Percentiles rank a stretch among this genome's conserved stretches.
Evolutionary conservation across 805 yeast species (phyloP).

Genomic region (Danielia reshetovae): DNA sequence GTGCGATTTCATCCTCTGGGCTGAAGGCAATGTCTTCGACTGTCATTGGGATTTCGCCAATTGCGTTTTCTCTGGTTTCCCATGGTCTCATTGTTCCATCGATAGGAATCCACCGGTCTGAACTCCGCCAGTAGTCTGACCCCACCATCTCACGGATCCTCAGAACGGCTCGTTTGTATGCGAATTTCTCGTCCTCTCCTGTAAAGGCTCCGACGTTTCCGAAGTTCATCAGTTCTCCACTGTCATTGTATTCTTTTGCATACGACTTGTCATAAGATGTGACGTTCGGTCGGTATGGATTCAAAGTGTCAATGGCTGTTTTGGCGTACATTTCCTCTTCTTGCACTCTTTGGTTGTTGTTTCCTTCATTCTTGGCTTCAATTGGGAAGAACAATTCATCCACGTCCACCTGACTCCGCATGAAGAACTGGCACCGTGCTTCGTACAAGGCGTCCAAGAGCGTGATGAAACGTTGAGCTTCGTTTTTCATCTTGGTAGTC

Average conservation of each 20-base stretch:
- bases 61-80: no score
- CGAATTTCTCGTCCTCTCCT: constrained; percentile 75
- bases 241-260: constrained; percentile 19
- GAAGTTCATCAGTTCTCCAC: constrained; percentile 23
- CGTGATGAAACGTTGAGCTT: constrained; percentile 65
- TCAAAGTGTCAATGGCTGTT: constrained; percentile 53
- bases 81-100: constrained; percentile 53
- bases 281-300: constrained; percentile 69
- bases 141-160: constrained; percentile 59
- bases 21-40: no score
- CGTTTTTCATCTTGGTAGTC: constrained; percentile 55
- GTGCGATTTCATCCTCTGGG: background rate
- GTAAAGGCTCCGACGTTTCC: constrained; percentile 55
- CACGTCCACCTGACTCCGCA: constrained; percentile 47
- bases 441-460: constrained; percentile 68
- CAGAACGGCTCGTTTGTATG: constrained; percentile 67
- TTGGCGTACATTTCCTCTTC: constrained; percentile 69
- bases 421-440: constrained; percentile 54
- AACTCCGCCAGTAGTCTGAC: constrained; percentile 47
- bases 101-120: constrained; percentile 53
- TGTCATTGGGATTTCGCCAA: no score
- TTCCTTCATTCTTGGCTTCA: constrained; percentile 18
- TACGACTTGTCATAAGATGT: constrained; percentile 54
- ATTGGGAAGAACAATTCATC: constrained; percentile 63
- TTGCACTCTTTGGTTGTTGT: constrained; percentile 44